Evolutionary conservation across 2,329 filamentous ascomycete genomes (phyloP).

Genomic region (Tolypocladium pustulatum): DNA sequence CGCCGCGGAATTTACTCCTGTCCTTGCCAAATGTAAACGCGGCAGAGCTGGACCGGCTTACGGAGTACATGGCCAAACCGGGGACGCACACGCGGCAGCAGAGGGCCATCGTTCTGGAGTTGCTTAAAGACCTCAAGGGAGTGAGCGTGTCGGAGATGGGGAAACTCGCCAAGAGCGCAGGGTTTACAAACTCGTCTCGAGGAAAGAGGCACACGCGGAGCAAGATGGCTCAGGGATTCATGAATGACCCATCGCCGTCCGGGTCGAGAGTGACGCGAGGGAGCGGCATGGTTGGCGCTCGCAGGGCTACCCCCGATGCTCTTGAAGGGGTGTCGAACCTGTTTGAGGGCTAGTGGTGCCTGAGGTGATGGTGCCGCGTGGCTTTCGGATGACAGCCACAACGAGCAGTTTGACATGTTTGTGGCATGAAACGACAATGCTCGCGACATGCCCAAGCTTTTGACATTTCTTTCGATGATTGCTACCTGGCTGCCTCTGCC

Average conservation of each 20-base stretch:
- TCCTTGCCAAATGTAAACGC: constrained; percentile 68
- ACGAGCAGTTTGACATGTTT: background rate
- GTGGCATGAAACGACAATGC: background rate
- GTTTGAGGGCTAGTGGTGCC: constrained; percentile 25
- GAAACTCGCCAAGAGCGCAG: constrained; percentile 54
- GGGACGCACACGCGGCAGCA: constrained; percentile 61
- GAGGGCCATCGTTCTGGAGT: constrained; percentile 68
- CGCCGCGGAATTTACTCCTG: constrained; percentile 65
- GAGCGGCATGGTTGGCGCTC: constrained; percentile 14
- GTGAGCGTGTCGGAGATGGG: constrained; percentile 91
- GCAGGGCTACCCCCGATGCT: constrained; percentile 34
- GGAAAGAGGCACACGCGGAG: constrained; percentile 17
- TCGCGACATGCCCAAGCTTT: background rate
- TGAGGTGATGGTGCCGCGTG: background rate
- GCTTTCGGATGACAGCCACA: background rate
- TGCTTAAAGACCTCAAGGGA: constrained; percentile 78
- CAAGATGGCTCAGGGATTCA: constrained; percentile 56
- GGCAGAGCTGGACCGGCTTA: constrained; percentile 54
- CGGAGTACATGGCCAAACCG: constrained; percentile 48
- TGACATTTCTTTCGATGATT: background rate
- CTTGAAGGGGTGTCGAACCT: constrained; percentile 45
- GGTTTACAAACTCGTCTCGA: constrained; percentile 17
- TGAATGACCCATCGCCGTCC: constrained; percentile 37
- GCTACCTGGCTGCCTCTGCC: background rate
- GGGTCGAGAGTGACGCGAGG: constrained; percentile 17